phyloP scores from a whole-genome alignment of 2,329 filamentous ascomycete genomes.

The Aspergillus proliferans region DNA sequence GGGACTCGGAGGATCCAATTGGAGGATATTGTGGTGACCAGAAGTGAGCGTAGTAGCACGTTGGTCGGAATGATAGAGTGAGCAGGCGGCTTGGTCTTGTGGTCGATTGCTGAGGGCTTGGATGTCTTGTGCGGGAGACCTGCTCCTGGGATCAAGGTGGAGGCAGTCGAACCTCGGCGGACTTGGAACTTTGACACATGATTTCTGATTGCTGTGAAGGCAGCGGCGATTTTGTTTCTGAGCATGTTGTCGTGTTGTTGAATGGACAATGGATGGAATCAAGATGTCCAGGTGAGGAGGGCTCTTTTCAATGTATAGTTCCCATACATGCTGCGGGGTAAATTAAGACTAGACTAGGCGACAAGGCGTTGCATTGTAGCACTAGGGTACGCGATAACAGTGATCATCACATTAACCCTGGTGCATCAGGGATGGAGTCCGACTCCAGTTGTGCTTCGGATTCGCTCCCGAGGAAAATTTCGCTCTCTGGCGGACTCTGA shows the following conservation, averaged over 20 bases:
- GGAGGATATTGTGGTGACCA: constrained; percentile 45
- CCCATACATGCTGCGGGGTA: neutral
- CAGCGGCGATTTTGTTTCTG: neutral
- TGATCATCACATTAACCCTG: no score
- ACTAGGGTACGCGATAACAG: no score
- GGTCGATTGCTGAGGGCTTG: neutral
- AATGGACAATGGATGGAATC: neutral
- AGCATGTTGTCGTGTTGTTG: neutral
- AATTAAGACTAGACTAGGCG: no score
- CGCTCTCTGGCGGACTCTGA: no score
- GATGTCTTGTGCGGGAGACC: neutral
- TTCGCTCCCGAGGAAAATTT: no score
- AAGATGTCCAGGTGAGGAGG: neutral
- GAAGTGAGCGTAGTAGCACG: constrained; percentile 36
- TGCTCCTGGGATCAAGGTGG: neutral
- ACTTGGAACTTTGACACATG: neutral
- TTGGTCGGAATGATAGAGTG: constrained; percentile 22
- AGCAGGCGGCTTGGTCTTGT: neutral
- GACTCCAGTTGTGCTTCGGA: no score
- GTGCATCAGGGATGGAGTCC: no score
- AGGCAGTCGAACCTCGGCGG: neutral
- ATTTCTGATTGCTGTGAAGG: neutral
- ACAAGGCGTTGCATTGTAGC: no score
- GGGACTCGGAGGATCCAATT: constrained; percentile 57
- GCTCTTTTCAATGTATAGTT: no score